These are phyloP conservation scores for Metarhizium robertsii DNA, from an alignment of 2,329 filamentous ascomycete species.

Conservation along the genomic window DNA sequence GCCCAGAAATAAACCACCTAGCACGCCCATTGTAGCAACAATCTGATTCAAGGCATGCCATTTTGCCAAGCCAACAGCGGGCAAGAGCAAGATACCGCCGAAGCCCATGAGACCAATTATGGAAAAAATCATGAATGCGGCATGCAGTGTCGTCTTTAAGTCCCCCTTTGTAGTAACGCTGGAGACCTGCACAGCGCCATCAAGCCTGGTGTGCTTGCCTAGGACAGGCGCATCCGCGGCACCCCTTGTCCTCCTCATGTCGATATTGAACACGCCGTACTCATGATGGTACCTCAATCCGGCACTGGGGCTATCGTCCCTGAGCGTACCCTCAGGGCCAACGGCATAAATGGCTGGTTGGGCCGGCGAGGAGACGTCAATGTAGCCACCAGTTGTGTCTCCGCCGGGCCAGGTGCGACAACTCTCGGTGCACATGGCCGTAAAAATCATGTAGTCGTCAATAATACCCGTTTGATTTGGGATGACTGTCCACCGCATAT, in stretches of 20 bases:
- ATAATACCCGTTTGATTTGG: slow-evolving; percentile 34
- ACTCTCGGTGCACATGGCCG: slow-evolving; percentile 38
- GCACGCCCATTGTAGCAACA: slow-evolving; percentile 35
- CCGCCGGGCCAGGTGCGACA: slow-evolving; percentile 39
- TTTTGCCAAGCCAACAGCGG: slow-evolving; percentile 39
- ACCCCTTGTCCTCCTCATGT: slow-evolving; percentile 43
- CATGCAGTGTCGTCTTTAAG: slow-evolving; percentile 33
- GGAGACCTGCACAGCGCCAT: slow-evolving; percentile 25
- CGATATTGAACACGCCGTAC: slow-evolving; percentile 46
- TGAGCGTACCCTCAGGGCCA: slow-evolving; percentile 36
- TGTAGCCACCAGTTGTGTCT: slow-evolving; percentile 24
- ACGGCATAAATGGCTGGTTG: slow-evolving; percentile 47
- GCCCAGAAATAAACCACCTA: slow-evolving; percentile 42
- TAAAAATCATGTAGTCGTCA: slow-evolving; percentile 37
- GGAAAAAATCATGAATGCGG: slow-evolving; percentile 43
- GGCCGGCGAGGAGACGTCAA: slow-evolving; percentile 39
- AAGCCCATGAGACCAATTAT: slow-evolving; percentile 47
- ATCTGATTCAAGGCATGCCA: slow-evolving; percentile 47
- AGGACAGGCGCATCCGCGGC: slow-evolving; percentile 31
- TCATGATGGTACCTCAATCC: slow-evolving; percentile 41
- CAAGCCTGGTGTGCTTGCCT: slow-evolving; percentile 20
- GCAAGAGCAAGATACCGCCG: slow-evolving; percentile 46
- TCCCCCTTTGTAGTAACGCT: slow-evolving; percentile 24
- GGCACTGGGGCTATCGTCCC: slow-evolving; percentile 32
- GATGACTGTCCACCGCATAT: slow-evolving; percentile 34